These are phyloP conservation scores for Fusarium agapanthi DNA, from an alignment of 2,329 filamentous ascomycete genomes.

Conservation along the genomic window DNA sequence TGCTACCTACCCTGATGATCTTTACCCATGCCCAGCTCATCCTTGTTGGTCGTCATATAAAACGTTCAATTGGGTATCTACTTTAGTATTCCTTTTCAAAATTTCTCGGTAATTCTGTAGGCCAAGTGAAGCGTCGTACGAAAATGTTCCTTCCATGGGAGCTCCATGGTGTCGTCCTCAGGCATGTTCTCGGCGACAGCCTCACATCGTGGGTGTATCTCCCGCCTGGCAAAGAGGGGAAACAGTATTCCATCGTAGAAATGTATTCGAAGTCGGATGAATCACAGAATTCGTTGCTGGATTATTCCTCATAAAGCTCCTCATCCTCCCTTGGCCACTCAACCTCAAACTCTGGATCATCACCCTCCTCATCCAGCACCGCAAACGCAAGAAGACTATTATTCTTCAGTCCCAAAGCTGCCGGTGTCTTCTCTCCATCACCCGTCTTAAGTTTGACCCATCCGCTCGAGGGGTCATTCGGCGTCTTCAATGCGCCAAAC, in stretches of 20 bases:
- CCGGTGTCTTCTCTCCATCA: slow-evolving; percentile 50
- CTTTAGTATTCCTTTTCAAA: neutral
- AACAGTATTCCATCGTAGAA: neutral
- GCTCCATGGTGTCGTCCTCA: neutral
- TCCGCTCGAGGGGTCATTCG: slow-evolving; percentile 56
- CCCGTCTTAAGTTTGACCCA: slow-evolving; percentile 58
- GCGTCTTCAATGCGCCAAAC: slow-evolving; percentile 57
- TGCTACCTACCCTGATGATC: slow-evolving; percentile 6
- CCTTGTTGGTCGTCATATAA: neutral
- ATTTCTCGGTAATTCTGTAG: neutral
- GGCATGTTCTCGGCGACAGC: too few species aligned
- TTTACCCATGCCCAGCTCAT: neutral
- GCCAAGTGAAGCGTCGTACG: neutral
- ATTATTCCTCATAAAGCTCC: slow-evolving; percentile 43
- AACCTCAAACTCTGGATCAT: slow-evolving; percentile 55
- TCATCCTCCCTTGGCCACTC: slow-evolving; percentile 57
- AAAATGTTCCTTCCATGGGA: neutral
- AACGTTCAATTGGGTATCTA: slow-evolving; percentile 15
- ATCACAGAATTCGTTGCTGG: rapidly evolving
- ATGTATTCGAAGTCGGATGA: too few species aligned
- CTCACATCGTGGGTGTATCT: neutral
- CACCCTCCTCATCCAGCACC: slow-evolving; percentile 52
- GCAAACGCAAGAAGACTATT: slow-evolving; percentile 61
- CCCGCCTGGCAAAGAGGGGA: neutral
- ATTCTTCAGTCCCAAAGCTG: slow-evolving; percentile 55